These are phyloP conservation scores for Debaryomyces subglobosus DNA, from an alignment of 1,139 yeast species.

Conservation along the genomic window DNA sequence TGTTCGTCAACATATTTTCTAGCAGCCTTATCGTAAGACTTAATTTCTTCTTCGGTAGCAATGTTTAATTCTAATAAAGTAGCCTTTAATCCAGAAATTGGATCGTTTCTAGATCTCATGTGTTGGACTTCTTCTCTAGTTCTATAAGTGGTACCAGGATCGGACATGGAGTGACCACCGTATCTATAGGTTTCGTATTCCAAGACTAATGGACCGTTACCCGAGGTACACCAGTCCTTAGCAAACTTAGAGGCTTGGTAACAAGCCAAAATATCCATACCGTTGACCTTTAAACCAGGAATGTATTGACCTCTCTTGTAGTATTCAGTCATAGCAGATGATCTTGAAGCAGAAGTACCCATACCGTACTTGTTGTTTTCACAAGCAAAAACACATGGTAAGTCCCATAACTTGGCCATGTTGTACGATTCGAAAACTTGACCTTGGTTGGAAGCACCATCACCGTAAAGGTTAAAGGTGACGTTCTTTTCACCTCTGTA, in stretches of 20 bases:
- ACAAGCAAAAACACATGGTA: conserved; percentile 93
- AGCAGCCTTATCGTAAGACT: conserved; percentile 92
- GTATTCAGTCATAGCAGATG: conserved; percentile 95
- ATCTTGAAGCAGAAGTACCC: conserved; percentile 98
- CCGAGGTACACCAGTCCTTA: conserved; percentile 90
- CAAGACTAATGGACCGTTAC: conserved; percentile 93
- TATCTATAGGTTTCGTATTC: conserved; percentile 99
- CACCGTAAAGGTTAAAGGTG: conserved; percentile 91
- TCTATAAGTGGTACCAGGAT: conserved; percentile 99
- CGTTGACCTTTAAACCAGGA: conserved; percentile 97
- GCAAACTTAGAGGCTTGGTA: conserved; percentile 97
- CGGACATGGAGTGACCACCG: conserved; percentile 99
- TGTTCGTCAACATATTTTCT: conserved; percentile 95
- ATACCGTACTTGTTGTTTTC: conserved; percentile 99
- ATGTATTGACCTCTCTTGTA: conserved; percentile 99
- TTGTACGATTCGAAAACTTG: conserved; percentile 96
- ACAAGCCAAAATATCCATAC: conserved; percentile 96
- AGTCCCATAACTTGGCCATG: conserved; percentile 99
- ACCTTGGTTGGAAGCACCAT: conserved; percentile 99
- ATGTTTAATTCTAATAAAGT: conserved; percentile 78
- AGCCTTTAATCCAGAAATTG: conserved; percentile 94
- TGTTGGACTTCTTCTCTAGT: conserved; percentile 99
- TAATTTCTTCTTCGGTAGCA: conserved; percentile 93
- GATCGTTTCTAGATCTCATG: conserved; percentile 98
- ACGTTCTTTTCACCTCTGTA: conserved; percentile 82